A percentile compares a stretch with the other conserved stretches of the same genome.
phyloP scores from a whole-genome alignment of 306 rosid genomes.

The Acacia crassicarpa region DNA sequence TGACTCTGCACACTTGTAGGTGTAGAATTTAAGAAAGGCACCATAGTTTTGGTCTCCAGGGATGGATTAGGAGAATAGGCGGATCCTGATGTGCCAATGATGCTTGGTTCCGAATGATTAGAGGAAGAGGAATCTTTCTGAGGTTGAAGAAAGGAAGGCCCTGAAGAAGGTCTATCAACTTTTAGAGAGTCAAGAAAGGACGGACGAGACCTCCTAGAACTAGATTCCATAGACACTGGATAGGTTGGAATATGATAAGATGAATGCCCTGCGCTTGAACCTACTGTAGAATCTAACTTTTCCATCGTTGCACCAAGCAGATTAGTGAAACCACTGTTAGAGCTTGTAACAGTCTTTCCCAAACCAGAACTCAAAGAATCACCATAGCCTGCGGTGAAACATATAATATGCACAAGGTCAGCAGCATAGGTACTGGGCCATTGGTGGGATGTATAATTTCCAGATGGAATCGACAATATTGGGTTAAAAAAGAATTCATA shows the following conservation, averaged over 20 bases:
- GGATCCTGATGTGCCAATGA: conserved; percentile 42
- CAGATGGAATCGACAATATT: conserved; percentile 32
- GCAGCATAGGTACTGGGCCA: conserved; percentile 30
- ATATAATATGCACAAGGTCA: conserved; percentile 43
- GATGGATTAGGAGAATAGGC: conserved; percentile 47
- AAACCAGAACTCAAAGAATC: conserved; percentile 43
- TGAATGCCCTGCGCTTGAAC: conserved; percentile 47
- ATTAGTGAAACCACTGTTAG: conserved; percentile 38
- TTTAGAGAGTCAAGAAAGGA: conserved; percentile 88
- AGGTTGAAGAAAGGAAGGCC: conserved; percentile 49
- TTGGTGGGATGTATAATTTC: conserved; percentile 32
- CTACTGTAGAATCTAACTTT: conserved; percentile 40
- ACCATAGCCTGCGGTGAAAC: conserved; percentile 35
- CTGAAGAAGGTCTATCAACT: conserved; percentile 54
- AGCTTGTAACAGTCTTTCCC: conserved; percentile 42
- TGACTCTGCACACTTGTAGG: conserved; percentile 40
- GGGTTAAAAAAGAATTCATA: not conserved
- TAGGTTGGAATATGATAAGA: conserved; percentile 46
- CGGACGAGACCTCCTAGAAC: conserved; percentile 73
- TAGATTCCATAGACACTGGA: conserved; percentile 53
- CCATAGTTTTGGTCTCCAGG: conserved; percentile 42
- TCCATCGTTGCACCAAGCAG: conserved; percentile 41
- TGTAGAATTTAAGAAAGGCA: conserved; percentile 40
- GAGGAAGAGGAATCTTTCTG: conserved; percentile 46
- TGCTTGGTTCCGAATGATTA: conserved; percentile 44